Base-by-base conservation (phyloP, 2,329 filamentous ascomycete species). In the Scopulariopsis brevicaulis region DNA sequence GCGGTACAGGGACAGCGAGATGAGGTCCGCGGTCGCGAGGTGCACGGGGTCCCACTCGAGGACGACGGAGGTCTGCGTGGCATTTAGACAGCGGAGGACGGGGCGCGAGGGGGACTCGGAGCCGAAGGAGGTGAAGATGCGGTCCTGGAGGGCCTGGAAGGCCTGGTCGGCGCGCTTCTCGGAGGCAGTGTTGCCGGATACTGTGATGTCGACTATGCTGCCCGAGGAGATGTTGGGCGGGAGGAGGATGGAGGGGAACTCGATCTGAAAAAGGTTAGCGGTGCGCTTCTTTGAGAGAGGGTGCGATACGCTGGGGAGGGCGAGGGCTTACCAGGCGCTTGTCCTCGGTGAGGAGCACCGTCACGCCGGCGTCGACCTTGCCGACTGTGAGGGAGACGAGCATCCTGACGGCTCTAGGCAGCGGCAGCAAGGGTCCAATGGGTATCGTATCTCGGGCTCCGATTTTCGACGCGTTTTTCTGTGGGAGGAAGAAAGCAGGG, bases 331-430 rank as follows among this genome's bases (percentile, higher is more conserved):
- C 93, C 67, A 99, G 81, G 70, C 94, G 87, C 75, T 97, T 97
- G 74, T 99, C 94, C 70, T 96, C 89, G 54, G 94, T 99, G 68
- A 99, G 78, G 58, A 99, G 86, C 62, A 99, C 94, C 55, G 94
- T 96, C 70, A 99, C 93, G 74, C 94, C 94, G 67, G 94, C 94
- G 74, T 99, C 94, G 74, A 99, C 94, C 78, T 99, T 99, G 79
- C 94, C 94, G 74, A 99, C 94, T 55, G 93, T 97, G 70, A 99
- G 82, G 64, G 94, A 97, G 74, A 99, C 90, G 69, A 97, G 82
- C 94, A 99, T 97, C 50, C 22, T 53, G 28, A 25, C 34, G 18
- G 55, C 34, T 22, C 20, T 24, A 6, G 46, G 20, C 15, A 10
- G 8, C 11, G 22, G 46, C 8, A 12, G 46, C 46, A 20, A 12